Evolutionary conservation across 345 rosid species (phyloP), one percentile per base, ranked within the genome.

Genomic region (Pistacia atlantica): DNA sequence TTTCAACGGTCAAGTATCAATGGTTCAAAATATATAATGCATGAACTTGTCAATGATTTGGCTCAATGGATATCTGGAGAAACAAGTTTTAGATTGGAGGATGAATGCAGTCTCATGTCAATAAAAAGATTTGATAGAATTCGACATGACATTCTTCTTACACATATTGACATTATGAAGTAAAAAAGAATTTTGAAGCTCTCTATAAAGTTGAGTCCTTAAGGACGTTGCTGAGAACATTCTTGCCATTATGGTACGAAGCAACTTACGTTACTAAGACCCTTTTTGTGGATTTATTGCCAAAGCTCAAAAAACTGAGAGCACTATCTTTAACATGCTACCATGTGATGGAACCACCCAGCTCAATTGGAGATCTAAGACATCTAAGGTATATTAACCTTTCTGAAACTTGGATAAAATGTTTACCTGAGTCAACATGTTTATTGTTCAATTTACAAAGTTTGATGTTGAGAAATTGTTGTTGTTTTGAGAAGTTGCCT

Each of bases 331-430:
- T 76, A 35, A 11, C 35, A 18, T 1, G 0, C 5, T 58, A 59
- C 28, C 11, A 12, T 8, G 8, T 58, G 18, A 42, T 4, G 11
- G 17, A 48, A 2, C 0, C 71, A 54, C 71, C 71, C 8, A 61
- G 42, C 18, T 64, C 67, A 10, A 35, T 78, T 9, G 59, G 42
- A 20, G 37, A 48, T 22, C 57, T 78, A 51, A 78, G 45, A 57
- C 72, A 55, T 10, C 28, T 72, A 1, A 56, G 72, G 17, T 65
- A 78, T 58, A 60, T 72, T 13, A 49, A 78, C 49, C 67, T 78
- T 8, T 57, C 71, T 12, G 0, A 33, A 60, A 76, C 62, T 6
- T 2, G 14, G 1, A 33, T 77, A 25, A 12, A 14, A 61, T 11
- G 17, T 2, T 77, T 77, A 12, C 74, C 74, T 11, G 68, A 69